Evolutionary conservation across 73 alveolate genomes (phyloP), one percentile per base, ranked within the genome.

Genomic region (Paramecium sonneborni): DNA sequence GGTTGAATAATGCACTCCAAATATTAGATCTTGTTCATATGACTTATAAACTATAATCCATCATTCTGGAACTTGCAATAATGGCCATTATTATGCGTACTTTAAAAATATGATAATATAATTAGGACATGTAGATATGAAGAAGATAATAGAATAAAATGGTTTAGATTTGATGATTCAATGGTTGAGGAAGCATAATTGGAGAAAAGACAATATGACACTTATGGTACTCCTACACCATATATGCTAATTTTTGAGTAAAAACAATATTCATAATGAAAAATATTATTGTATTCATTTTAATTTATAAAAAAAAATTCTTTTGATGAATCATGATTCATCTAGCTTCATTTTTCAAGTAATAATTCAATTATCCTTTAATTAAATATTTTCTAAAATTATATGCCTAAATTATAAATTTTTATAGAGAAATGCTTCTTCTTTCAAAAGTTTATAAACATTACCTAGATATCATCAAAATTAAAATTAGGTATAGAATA

Each of bases 211-310:
- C 44, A 62, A 62, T 62, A 62, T 28, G 84, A 62, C 6, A 62
- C 84, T 23, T 62, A 30, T 62, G 84, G 84, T 32, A 62, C 84
- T 30, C 84, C 84, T 23, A 62, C 84, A 62, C 84, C 84, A 26
- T 62, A 62, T 12, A 62, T 62, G 84, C 11, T 62, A 30, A 32
- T 62, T 26, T 62, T 30, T 62, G 84, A 62, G 46, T 62, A 62
- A 62, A 62, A 62, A 62, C 23, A 21, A 52, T 52, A 52, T 52
- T 28, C 26, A 52, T 52, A 52, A 52, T 52, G 68, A 52, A n/a
- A 11, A 52, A 52, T 52, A 52, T n/a, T 52, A 52, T 18, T 52
- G 68, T 52, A 52, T 79, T 79, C 90, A 79, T 79, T 79, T 79
- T 79, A 72, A 34, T 35, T 74, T 74, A 23, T 43, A 79, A 46